Evolutionary conservation across 768 basidiomycete species (phyloP).

Genomic region (Boletus sensibilis): DNA sequence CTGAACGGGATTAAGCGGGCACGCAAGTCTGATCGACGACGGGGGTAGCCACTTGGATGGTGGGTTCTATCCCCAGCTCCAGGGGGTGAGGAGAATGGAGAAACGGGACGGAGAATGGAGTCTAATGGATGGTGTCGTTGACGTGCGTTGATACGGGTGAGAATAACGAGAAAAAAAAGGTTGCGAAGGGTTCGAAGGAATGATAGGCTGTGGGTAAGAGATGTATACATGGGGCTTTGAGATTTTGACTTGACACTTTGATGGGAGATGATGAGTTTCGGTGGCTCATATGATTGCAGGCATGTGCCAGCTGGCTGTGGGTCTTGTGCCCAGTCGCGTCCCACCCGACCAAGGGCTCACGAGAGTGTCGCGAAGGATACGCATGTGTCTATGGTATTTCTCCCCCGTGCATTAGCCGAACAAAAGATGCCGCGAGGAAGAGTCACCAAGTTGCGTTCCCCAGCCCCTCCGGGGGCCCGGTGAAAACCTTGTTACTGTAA

Average conservation of each 20-base stretch:
- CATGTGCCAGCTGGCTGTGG: not conserved
- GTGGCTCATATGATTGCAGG: not conserved
- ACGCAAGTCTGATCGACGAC: not conserved
- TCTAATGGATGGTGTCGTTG: too few species aligned
- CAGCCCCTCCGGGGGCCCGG: not conserved
- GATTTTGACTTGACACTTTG: not conserved
- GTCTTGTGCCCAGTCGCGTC: not conserved
- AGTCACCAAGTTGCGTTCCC: not conserved
- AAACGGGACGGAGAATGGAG: not conserved
- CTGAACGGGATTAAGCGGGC: not conserved
- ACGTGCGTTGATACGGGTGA: not conserved
- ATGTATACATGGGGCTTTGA: not conserved
- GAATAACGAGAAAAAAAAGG: not conserved
- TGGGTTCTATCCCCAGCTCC: not conserved
- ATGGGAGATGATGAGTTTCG: not conserved
- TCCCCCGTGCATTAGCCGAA: not conserved
- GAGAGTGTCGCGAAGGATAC: not conserved
- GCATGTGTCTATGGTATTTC: not conserved
- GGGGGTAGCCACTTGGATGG: not conserved
- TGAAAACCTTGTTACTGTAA: slow-evolving; percentile 8
- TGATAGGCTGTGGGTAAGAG: not conserved
- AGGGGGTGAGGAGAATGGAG: not conserved
- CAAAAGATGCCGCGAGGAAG: not conserved
- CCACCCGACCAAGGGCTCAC: not conserved
- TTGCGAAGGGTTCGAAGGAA: not conserved